phyloP scores from a whole-genome alignment of 306 rosid genomes.

The Castanospermum australe region DNA sequence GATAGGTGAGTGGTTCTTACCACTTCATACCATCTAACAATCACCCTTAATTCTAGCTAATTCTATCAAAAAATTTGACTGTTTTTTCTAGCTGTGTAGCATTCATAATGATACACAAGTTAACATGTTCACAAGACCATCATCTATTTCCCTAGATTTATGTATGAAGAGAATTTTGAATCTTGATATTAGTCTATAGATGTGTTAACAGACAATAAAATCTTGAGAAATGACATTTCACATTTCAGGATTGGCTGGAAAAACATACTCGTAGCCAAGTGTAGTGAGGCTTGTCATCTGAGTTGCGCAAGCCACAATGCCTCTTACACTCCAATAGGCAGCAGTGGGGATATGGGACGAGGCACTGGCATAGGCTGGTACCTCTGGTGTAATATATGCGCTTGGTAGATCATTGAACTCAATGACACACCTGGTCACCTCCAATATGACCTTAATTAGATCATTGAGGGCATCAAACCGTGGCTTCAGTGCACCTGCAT shows the following conservation, averaged over 20 bases:
- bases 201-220: constrained; percentile 4
- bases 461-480: constrained; percentile 55
- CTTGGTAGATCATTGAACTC: constrained; percentile 43
- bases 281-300: constrained; percentile 47
- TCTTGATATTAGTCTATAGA: not conserved
- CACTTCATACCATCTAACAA: too few species aligned
- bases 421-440: constrained; percentile 42
- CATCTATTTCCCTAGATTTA: not conserved
- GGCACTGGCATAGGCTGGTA: constrained; percentile 33
- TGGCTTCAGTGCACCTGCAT: constrained; percentile 27
- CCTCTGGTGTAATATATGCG: constrained; percentile 36
- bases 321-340: constrained; percentile 43
- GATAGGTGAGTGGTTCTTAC: too few species aligned
- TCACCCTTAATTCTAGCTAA: too few species aligned
- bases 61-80: too few species aligned
- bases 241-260: not conserved
- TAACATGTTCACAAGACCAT: constrained; percentile 7
- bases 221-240: not conserved
- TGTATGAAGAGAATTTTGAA: not conserved
- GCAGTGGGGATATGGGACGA: constrained; percentile 42
- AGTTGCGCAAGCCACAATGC: constrained; percentile 45
- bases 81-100: too few species aligned
- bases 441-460: constrained; percentile 37
- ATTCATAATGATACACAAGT: not conserved
- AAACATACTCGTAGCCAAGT: constrained; percentile 51